Conservation (phyloP, 768 basidiomycete species). For the Lactarius indigo region DNA sequence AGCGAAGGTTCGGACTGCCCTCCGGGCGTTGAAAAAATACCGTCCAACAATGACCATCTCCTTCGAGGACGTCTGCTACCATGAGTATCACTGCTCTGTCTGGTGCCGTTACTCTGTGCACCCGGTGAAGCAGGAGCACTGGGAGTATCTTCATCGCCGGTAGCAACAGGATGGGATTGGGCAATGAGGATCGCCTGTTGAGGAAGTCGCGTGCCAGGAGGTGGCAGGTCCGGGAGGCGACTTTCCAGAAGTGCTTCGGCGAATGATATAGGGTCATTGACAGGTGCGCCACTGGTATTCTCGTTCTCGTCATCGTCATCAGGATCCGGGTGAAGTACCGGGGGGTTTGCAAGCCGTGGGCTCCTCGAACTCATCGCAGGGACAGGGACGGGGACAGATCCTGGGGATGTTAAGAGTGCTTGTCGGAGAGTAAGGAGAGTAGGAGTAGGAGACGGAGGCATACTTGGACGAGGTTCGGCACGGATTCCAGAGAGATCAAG, state of each 20-base stretch:
- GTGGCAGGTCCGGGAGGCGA: constrained; percentile 70
- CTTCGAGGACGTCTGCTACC: constrained; percentile 47
- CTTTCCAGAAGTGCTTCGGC: constrained; percentile 76
- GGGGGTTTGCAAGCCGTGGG: constrained; percentile 23
- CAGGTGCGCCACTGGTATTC: constrained; percentile 25
- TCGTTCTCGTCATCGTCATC: constrained; percentile 30
- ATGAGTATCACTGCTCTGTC: constrained; percentile 24
- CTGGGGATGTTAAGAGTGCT: constrained; percentile 51
- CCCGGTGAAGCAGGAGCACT: constrained; percentile 44
- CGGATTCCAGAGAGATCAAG: constrained; percentile 48
- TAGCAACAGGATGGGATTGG: constrained; percentile 37
- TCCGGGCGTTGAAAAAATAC: constrained; percentile 36
- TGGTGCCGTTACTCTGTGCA: constrained; percentile 35
- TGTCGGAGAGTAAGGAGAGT: constrained; percentile 65
- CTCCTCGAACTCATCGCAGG: constrained; percentile 12
- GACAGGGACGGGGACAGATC: constrained; percentile 23
- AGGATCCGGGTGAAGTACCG: constrained; percentile 34
- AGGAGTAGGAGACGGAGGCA: constrained; percentile 54
- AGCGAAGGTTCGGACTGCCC: constrained; percentile 23
- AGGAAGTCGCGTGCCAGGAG: constrained; percentile 57
- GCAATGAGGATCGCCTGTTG: constrained; percentile 68
- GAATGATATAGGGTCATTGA: constrained; percentile 62
- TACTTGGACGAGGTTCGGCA: constrained; percentile 29
- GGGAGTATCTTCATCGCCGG: constrained; percentile 43
- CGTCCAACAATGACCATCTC: constrained; percentile 70